Conservation (phyloP, 2,329 filamentous ascomycete genomes). For the Clonostachys rosea region DNA sequence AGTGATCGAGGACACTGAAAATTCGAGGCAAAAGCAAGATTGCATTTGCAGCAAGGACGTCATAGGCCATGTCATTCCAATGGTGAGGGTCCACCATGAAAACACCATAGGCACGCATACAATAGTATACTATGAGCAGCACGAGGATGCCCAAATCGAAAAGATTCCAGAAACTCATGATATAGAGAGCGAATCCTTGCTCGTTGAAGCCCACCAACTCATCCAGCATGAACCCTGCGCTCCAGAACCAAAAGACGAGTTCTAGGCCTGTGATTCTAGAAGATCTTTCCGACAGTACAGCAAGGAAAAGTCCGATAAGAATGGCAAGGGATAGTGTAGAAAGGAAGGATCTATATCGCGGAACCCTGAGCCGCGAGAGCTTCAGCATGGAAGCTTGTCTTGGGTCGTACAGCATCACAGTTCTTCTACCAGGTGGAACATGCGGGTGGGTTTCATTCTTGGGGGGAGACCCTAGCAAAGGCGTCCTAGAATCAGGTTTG, state of each 20-base stretch:
- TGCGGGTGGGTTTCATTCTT: constrained; percentile 22
- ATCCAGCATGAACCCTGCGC: constrained; percentile 92
- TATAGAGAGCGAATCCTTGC: constrained; percentile 91
- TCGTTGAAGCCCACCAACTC: constrained; percentile 96
- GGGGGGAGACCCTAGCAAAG: constrained; percentile 36
- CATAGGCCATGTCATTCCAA: constrained; percentile 83
- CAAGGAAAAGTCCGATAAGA: constrained; percentile 78
- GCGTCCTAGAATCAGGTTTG: constrained; percentile 42
- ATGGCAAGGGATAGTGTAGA: constrained; percentile 85
- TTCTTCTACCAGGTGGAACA: constrained; percentile 53
- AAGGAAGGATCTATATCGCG: constrained; percentile 85
- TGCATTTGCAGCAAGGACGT: constrained; percentile 88
- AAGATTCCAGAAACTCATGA: constrained; percentile 97
- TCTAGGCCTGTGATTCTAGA: constrained; percentile 79
- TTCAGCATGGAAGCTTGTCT: constrained; percentile 88
- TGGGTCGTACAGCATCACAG: constrained; percentile 85
- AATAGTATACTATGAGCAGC: constrained; percentile 83
- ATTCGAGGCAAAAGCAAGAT: constrained; percentile 86
- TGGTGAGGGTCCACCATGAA: constrained; percentile 71
- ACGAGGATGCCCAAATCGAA: constrained; percentile 89
- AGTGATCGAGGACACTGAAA: constrained; percentile 91
- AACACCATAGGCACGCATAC: constrained; percentile 82
- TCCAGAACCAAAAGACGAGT: constrained; percentile 96
- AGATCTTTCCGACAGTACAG: constrained; percentile 73
- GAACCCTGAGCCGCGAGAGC: constrained; percentile 83